Evolutionary conservation across 2,329 filamentous ascomycete genomes (phyloP).

Genomic region (Aureobasidium sp.): DNA sequence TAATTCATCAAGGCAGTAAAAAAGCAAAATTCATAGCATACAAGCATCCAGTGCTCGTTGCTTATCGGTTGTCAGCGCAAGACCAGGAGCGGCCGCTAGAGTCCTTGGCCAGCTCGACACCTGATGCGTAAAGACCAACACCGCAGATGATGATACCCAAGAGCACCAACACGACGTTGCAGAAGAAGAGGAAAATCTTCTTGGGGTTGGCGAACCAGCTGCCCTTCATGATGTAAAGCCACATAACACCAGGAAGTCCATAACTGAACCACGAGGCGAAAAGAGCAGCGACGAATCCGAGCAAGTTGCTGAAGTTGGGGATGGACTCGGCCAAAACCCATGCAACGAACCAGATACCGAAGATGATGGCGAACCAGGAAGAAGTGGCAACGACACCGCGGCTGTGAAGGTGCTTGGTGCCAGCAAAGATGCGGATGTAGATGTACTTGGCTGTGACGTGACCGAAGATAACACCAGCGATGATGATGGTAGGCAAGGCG

Average conservation of each 20-base stretch:
- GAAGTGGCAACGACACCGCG: conserved; percentile 36
- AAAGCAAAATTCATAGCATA: conserved; percentile 10
- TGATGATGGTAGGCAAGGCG: conserved; percentile 62
- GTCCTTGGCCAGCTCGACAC: conserved; percentile 7
- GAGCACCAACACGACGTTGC: conserved; percentile 36
- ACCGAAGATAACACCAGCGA: conserved; percentile 64
- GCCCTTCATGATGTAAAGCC: conserved; percentile 39
- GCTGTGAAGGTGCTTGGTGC: conserved; percentile 43
- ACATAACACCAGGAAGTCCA: conserved; percentile 22
- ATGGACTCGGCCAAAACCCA: conserved; percentile 56
- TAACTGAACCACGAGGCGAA: conserved; percentile 58
- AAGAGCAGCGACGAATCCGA: conserved; percentile 42
- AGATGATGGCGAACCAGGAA: conserved; percentile 54
- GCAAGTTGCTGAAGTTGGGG: conserved; percentile 16
- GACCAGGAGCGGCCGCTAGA: conserved; percentile 7
- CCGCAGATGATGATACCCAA: conserved; percentile 25
- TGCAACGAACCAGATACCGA: conserved; percentile 52
- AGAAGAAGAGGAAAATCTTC: conserved; percentile 35
- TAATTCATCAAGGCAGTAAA: background rate
- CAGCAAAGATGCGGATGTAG: conserved; percentile 57
- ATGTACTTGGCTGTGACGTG: conserved; percentile 60
- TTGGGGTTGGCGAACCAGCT: conserved; percentile 34
- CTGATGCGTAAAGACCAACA: conserved; percentile 22
- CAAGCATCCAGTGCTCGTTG: conserved; percentile 8
- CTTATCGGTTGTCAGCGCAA: conserved; percentile 14